Percentiles rank a stretch among this genome's conserved stretches.
Evolutionary conservation across 139 green algal genomes (phyloP).

Genomic region (Astrephomene gubernaculifera): DNA sequence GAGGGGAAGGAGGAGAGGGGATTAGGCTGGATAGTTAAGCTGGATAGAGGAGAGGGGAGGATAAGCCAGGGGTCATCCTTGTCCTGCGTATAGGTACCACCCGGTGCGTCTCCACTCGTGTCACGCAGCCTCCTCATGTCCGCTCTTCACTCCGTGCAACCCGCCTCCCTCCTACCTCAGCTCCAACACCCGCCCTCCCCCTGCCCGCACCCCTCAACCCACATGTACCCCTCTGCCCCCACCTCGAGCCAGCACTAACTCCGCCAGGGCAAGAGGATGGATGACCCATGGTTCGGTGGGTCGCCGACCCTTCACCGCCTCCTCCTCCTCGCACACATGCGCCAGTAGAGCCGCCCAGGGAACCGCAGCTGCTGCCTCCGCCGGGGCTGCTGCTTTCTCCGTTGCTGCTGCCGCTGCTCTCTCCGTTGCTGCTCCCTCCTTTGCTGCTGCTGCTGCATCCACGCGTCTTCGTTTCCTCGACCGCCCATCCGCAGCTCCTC

Average conservation of each 20-base stretch:
- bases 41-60: no score
- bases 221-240: neutral
- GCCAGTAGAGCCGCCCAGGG: conserved; percentile 35
- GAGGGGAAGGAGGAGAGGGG: no score
- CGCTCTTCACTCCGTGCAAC: neutral
- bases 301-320: neutral
- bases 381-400: neutral
- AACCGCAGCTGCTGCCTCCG: neutral
- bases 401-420: neutral
- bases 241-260: conserved; percentile 15
- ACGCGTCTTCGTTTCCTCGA: neutral
- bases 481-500: neutral
- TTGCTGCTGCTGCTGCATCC: neutral
- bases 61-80: no score
- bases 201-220: neutral
- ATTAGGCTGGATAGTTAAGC: no score
- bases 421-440: neutral
- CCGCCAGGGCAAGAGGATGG: neutral
- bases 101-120: no score
- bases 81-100: no score
- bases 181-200: neutral
- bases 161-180: neutral
- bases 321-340: conserved; percentile 14
- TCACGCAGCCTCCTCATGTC: no score
- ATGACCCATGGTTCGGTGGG: neutral